These are phyloP conservation scores for Podaxis sp. DNA, from an alignment of 768 basidiomycete genomes.

Conservation along the genomic window DNA sequence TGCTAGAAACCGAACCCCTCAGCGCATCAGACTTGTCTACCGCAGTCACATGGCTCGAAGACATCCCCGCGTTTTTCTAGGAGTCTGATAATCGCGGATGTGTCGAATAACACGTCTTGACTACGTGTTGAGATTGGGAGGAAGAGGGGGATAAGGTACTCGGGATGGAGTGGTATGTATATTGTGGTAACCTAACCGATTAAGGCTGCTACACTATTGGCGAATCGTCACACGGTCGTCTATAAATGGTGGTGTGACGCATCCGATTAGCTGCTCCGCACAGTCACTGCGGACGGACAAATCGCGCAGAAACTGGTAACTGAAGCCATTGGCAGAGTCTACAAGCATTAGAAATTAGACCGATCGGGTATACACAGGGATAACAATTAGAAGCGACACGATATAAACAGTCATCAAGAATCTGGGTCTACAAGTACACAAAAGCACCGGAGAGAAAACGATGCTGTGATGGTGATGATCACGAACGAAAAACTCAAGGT, in stretches of 20 bases:
- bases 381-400: background rate
- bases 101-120: conserved; percentile 2
- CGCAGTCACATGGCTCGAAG: conserved; percentile 5
- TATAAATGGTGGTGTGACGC: background rate
- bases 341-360: background rate
- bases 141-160: background rate
- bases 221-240: conserved; percentile 7
- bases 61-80: background rate
- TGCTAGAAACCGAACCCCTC: conserved; percentile 26
- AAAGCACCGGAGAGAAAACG: background rate
- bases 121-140: background rate
- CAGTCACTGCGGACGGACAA: too few species aligned
- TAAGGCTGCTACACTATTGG: background rate
- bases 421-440: background rate
- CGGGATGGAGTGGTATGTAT: background rate
- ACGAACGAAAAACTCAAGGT: background rate
- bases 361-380: conserved; percentile 1
- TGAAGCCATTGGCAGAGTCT: too few species aligned
- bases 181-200: background rate
- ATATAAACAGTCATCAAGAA: background rate
- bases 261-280: background rate
- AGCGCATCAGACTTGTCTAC: background rate
- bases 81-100: background rate
- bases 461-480: background rate
- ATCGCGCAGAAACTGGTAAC: too few species aligned